Conservation (phyloP, 1,139 yeast species). For the Saccharomyces hybrid region DNA sequence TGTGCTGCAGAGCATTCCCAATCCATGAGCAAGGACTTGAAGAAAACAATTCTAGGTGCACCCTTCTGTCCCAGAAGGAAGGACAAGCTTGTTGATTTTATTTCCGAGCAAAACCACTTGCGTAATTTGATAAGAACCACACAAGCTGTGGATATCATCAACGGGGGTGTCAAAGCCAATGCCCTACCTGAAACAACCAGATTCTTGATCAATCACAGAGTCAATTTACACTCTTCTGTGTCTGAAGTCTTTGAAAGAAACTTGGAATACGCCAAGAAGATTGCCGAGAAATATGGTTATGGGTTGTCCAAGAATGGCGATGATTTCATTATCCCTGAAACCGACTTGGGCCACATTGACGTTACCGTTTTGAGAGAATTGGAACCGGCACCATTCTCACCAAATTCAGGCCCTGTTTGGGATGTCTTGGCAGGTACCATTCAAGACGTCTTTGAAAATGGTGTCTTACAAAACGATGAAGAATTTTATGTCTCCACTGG, state of each 20-base stretch:
- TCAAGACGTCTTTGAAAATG: constrained; percentile 41
- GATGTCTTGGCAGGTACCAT: constrained; percentile 46
- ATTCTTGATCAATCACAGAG: constrained; percentile 48
- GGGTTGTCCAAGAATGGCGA: constrained; percentile 36
- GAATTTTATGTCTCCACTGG: constrained; percentile 52
- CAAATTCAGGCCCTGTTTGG: constrained; percentile 42
- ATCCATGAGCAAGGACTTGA: constrained; percentile 14
- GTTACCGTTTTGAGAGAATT: constrained; percentile 35
- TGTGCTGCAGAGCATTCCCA: constrained; percentile 39
- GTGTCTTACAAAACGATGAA: constrained; percentile 29
- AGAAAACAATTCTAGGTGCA: constrained; percentile 20
- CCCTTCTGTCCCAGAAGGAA: constrained; percentile 14
- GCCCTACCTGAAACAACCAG: constrained; percentile 51
- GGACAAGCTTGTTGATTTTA: constrained; percentile 23
- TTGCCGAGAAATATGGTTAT: constrained; percentile 42
- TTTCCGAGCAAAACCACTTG: constrained; percentile 22
- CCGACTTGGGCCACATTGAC: constrained; percentile 33
- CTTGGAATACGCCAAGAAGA: constrained; percentile 33
- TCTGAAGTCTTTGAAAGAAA: constrained; percentile 38
- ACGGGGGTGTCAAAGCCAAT: too few relatives aligned
- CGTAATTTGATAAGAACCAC: constrained; percentile 46
- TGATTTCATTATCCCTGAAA: constrained; percentile 19
- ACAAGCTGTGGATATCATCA: constrained; percentile 47
- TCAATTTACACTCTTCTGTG: constrained; percentile 44
- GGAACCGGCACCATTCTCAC: constrained; percentile 51